Conservation (phyloP, 176 grass and related monocot species). For the Puya raimondii region DNA sequence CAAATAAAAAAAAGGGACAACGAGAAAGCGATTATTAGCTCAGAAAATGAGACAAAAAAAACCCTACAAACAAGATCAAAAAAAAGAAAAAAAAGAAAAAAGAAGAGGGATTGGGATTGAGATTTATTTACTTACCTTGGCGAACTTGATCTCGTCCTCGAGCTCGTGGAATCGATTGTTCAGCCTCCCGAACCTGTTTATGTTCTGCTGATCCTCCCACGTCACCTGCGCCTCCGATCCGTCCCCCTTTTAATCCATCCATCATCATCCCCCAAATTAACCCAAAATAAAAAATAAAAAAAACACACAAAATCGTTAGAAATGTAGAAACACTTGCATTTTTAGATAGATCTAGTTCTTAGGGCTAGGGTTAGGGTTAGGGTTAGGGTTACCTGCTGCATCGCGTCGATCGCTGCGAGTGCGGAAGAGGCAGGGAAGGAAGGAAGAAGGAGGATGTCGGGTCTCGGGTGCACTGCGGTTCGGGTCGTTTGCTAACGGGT, state of each 20-base stretch:
- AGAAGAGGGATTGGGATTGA: neutral
- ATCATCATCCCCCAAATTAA: too few relatives aligned
- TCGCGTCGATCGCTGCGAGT: constrained; percentile 1
- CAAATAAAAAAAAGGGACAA: too few relatives aligned
- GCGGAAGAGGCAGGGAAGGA: too few relatives aligned
- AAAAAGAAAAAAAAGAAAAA: too few relatives aligned
- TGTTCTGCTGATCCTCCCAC: constrained; percentile 99
- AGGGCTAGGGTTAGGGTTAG: neutral
- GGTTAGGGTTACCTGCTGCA: constrained; percentile 46
- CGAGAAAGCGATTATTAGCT: too few relatives aligned
- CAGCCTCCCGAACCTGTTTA: constrained; percentile 89
- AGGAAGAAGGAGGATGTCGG: too few relatives aligned
- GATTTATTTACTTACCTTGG: constrained; percentile 38
- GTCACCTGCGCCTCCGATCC: constrained; percentile 91
- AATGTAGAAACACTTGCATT: neutral
- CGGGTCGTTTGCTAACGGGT: too few relatives aligned
- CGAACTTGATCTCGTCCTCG: constrained; percentile 80
- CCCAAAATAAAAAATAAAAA: neutral
- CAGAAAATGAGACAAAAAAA: too few relatives aligned
- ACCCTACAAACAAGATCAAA: too few relatives aligned
- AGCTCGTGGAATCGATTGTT: constrained; percentile 94
- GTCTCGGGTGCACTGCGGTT: too few relatives aligned
- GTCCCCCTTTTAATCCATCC: constrained; percentile 46
- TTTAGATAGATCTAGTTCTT: too few relatives aligned
- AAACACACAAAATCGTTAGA: neutral